A percentile compares a stretch with the other conserved stretches of the same genome.
These are phyloP conservation scores for Diospyros kaki DNA, from an alignment of 148 eudicot species.

Conservation along the genomic window DNA sequence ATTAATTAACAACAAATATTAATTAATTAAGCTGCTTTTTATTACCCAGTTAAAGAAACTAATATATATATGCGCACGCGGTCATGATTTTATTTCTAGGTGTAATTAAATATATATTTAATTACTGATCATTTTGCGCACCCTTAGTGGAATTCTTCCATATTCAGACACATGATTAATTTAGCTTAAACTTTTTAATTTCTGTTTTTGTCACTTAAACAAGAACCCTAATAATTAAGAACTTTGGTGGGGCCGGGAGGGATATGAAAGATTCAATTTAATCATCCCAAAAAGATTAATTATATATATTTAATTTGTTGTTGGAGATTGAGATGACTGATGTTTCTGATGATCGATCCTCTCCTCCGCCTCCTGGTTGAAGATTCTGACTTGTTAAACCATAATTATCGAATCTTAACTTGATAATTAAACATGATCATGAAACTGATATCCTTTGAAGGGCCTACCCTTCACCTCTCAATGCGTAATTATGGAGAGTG, in stretches of 20 bases:
- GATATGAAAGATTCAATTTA: no score
- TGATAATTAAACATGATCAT: neutral
- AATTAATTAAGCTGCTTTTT: neutral
- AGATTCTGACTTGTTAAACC: slow-evolving; percentile 7
- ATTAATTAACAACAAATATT: slow-evolving; percentile 10
- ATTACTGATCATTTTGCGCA: neutral
- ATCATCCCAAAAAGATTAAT: no score
- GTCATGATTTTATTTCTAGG: slow-evolving; percentile 8
- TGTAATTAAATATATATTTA: neutral
- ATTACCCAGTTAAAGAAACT: neutral
- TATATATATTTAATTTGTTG: no score
- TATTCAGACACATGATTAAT: no score
- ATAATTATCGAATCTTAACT: slow-evolving; percentile 5
- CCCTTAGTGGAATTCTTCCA: neutral
- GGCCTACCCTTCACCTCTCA: slow-evolving; percentile 9
- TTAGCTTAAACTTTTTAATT: neutral
- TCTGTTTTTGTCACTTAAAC: neutral
- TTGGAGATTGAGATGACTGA: neutral
- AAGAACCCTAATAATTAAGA: no score
- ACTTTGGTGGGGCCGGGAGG: no score
- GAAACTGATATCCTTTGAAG: slow-evolving; percentile 1
- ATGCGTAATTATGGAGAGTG: neutral
- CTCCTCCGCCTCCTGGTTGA: neutral
- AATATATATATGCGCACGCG: slow-evolving; percentile 10
- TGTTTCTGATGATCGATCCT: slow-evolving; percentile 2